These are phyloP conservation scores for Eucommia ulmoides DNA, from an alignment of 257 asterid species.

Conservation along the genomic window DNA sequence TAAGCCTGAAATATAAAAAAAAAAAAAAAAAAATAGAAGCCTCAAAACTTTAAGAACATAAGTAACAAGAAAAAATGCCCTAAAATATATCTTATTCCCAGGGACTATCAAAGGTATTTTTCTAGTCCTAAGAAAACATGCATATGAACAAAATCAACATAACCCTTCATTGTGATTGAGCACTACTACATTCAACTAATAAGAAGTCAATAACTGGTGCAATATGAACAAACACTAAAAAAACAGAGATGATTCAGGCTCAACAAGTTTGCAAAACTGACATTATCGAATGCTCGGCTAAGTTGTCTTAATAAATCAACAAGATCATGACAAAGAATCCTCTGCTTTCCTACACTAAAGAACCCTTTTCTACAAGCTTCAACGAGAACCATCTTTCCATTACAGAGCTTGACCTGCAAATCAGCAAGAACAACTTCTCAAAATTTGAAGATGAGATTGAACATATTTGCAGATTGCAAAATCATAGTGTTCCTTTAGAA, in stretches of 20 bases:
- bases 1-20: conserved; percentile 58
- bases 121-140: too few relatives aligned
- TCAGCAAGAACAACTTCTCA: conserved; percentile 9
- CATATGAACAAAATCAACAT: too few relatives aligned
- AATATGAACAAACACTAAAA: neutral
- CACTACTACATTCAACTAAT: too few relatives aligned
- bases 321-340: conserved; percentile 72
- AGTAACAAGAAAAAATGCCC: conserved; percentile 3
- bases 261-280: conserved; percentile 24
- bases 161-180: too few relatives aligned
- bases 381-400: conserved; percentile 53
- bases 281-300: conserved; percentile 90
- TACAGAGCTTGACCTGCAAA: conserved; percentile 80
- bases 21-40: conserved; percentile 4
- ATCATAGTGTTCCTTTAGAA: neutral
- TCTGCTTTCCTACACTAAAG: conserved; percentile 64
- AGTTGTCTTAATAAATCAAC: conserved; percentile 88
- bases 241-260: neutral
- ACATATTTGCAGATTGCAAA: neutral
- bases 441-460: neutral
- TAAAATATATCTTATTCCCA: conserved; percentile 3
- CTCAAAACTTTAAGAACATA: conserved; percentile 1
- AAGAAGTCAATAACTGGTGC: neutral
- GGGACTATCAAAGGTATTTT: too few relatives aligned
- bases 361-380: conserved; percentile 88